Conservation (phyloP, 345 rosid species). For the Microcos paniculata region DNA sequence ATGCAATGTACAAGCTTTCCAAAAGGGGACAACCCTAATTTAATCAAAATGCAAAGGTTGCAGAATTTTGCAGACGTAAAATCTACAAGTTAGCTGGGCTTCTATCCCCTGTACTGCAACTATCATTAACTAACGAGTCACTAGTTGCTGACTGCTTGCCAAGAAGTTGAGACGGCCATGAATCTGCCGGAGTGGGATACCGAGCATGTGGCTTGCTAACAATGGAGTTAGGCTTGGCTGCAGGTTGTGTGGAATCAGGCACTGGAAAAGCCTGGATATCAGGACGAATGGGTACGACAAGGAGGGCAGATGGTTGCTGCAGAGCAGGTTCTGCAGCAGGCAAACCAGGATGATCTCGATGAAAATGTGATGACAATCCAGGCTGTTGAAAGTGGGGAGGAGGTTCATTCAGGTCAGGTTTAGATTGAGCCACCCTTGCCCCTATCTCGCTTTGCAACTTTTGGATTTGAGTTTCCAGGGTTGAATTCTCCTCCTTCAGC, state of each 20-base stretch:
- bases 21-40: constrained; percentile 12
- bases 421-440: constrained; percentile 43
- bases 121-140: constrained; percentile 15
- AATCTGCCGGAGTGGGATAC: constrained; percentile 68
- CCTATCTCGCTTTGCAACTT: constrained; percentile 50
- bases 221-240: constrained; percentile 26
- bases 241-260: constrained; percentile 19
- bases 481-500: constrained; percentile 75
- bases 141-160: constrained; percentile 36
- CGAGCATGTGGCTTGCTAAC: constrained; percentile 91
- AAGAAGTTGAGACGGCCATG: constrained; percentile 84
- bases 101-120: constrained; percentile 23
- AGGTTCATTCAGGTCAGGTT: constrained; percentile 58
- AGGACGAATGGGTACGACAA: constrained; percentile 64
- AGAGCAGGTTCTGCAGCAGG: constrained; percentile 36
- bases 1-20: constrained; percentile 7
- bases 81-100: constrained; percentile 25
- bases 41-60: background rate
- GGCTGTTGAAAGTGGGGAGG: constrained; percentile 49
- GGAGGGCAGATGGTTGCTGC: constrained; percentile 53
- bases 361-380: constrained; percentile 31
- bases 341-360: constrained; percentile 26
- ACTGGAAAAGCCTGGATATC: constrained; percentile 40
- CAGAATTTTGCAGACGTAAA: constrained; percentile 10
- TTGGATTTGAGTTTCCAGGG: constrained; percentile 59